Evolutionary conservation across 225 moss, liverwort and hornwort species (phyloP), one percentile per base, ranked within the genome.

Genomic region (Climacium dendroides): DNA sequence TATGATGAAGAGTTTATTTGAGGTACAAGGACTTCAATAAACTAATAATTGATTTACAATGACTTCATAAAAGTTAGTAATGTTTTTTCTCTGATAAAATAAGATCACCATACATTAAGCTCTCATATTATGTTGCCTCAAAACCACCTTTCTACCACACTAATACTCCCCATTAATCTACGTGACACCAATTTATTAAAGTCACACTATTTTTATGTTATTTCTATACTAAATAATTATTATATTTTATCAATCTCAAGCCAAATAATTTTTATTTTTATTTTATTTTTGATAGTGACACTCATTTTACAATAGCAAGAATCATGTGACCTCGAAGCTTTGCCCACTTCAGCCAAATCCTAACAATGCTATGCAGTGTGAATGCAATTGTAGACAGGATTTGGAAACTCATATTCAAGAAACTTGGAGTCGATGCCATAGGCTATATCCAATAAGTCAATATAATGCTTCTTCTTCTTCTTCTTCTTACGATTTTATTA

Each of bases 81-180:
- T n/a, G n/a, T n/a, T n/a, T n/a, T n/a, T n/a, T 32, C 7, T 34
- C 5, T 74, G 5, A 1, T 30, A 30, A 11, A 48, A 19, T 12
- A 4, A 32, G 47, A 4, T 47, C 47, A 2, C 47, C 2, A 1
- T 0, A 3, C 17, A 11, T 30, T 1, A 48, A 74, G 11, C 19
- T 74, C 4, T 74, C 4, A 7, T 32, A 19, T 16, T 19, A 32
- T 12, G 2, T 2, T 30, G 2, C 30, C 30, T 48, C 7, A 19
- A 48, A 6, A 73, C 0, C 19, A 74, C 48, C 48, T 10, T 43
- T 71, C 8, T 43, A 25, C 1, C 25, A 28, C 16, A 28, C 2
- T 28, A 1, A 15, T 41, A 3, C 16, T 2, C 5, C 8, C 8
- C 16, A 26, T 71, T 43, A 26, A 24, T 41, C 9, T 15, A 3